Percentiles rank a stretch among this genome's conserved stretches.
Conservation (phyloP, 2,329 filamentous ascomycete genomes). For the Botrytis sinoallii region DNA sequence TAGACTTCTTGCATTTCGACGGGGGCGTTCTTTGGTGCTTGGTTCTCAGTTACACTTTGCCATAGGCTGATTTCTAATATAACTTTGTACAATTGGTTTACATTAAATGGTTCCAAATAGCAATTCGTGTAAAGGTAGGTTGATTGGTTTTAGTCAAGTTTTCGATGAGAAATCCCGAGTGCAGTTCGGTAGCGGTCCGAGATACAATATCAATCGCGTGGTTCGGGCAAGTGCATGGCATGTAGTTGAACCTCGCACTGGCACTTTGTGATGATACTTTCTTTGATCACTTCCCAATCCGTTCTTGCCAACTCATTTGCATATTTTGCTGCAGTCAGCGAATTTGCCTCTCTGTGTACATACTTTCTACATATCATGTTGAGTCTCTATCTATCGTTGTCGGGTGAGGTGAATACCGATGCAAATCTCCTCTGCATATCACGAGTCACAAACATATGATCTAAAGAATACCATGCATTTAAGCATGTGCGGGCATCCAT, state of each 20-base stretch:
- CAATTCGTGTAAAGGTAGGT: background rate
- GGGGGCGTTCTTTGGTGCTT: conserved; percentile 7
- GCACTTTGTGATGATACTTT: background rate
- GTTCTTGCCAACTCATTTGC: conserved; percentile 11
- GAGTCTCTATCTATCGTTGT: background rate
- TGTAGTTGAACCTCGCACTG: conserved; percentile 4
- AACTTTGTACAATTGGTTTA: conserved; percentile 7
- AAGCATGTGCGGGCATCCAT: conserved; percentile 9
- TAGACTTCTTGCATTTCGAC: conserved; percentile 20
- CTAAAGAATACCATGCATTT: conserved; percentile 2
- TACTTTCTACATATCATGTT: background rate
- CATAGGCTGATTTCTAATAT: conserved; percentile 14
- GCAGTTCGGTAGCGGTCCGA: background rate
- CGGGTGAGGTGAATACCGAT: background rate
- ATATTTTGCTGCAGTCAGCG: conserved; percentile 6
- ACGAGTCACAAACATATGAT: conserved; percentile 5
- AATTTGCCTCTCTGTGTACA: background rate
- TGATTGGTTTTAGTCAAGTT: background rate
- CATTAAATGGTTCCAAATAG: background rate
- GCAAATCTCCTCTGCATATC: conserved; percentile 14
- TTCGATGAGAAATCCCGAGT: background rate
- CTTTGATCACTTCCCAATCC: background rate
- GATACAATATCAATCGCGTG: conserved; percentile 4
- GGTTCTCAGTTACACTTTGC: conserved; percentile 9
- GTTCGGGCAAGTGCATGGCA: conserved; percentile 12